These are phyloP conservation scores for Mycena capillaripes DNA, from an alignment of 768 basidiomycete genomes.

Conservation along the genomic window DNA sequence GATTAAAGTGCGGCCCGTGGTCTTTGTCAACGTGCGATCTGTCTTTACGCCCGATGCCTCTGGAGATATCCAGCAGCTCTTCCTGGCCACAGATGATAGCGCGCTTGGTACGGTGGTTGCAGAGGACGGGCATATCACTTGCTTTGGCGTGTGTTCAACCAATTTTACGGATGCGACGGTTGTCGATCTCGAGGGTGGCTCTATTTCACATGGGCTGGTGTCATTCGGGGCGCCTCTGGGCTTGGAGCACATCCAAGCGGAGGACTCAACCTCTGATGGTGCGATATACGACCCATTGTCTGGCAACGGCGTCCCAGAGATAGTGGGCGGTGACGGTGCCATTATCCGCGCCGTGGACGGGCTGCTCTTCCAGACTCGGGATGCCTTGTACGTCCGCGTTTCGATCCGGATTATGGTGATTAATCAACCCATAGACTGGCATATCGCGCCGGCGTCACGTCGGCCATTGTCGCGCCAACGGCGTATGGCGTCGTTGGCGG, in stretches of 20 bases:
- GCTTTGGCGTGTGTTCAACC: conserved; percentile 53
- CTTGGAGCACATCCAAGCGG: conserved; percentile 75
- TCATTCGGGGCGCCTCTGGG: conserved; percentile 83
- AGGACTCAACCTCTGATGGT: conserved; percentile 82
- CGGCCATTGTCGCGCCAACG: conserved; percentile 73
- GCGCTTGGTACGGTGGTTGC: conserved; percentile 55
- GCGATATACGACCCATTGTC: conserved; percentile 66
- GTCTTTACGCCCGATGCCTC: conserved; percentile 52
- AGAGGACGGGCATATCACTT: conserved; percentile 64
- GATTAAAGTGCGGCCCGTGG: conserved; percentile 52
- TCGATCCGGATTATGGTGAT: neutral
- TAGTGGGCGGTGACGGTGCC: conserved; percentile 66
- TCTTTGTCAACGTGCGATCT: conserved; percentile 75
- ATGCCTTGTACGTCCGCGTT: conserved; percentile 79
- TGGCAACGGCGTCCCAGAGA: conserved; percentile 55
- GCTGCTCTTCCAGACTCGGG: conserved; percentile 75
- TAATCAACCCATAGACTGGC: conserved; percentile 62
- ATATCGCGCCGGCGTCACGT: conserved; percentile 79
- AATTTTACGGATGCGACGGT: conserved; percentile 42
- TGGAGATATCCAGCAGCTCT: conserved; percentile 49
- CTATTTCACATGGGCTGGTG: conserved; percentile 74
- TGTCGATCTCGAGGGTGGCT: conserved; percentile 81
- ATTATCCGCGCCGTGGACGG: conserved; percentile 81
- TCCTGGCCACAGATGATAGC: conserved; percentile 38
- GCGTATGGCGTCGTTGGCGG: conserved; percentile 69